A percentile compares a stretch with the other conserved stretches of the same genome.
phyloP scores from a whole-genome alignment of 2,329 filamentous ascomycete genomes.

The Madurella fahalii region DNA sequence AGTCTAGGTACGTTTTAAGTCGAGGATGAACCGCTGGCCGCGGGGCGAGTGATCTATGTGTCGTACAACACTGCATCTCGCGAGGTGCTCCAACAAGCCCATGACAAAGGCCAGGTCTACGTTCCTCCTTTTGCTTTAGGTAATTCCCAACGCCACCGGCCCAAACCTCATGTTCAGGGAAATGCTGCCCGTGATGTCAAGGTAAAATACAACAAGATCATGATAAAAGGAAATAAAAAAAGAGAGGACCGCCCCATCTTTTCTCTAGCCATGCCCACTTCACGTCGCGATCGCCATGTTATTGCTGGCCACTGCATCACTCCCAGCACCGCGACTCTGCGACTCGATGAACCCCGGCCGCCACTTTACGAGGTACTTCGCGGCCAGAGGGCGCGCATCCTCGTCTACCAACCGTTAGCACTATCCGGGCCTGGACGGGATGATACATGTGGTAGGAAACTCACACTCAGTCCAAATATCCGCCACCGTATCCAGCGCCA shows the following conservation, averaged over 20 bases:
- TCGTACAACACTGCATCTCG: too few species aligned
- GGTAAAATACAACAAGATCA: not conserved
- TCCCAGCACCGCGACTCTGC: constrained; percentile 23
- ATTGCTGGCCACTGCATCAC: constrained; percentile 18
- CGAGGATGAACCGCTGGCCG: too few species aligned
- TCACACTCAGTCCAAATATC: constrained; percentile 64
- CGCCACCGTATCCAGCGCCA: constrained; percentile 61
- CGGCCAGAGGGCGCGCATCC: constrained; percentile 58
- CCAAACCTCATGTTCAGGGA: not conserved
- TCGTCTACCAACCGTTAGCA: constrained; percentile 42
- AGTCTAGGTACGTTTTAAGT: too few species aligned
- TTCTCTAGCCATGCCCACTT: not conserved
- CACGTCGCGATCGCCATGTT: constrained; percentile 14
- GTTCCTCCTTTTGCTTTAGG: not conserved
- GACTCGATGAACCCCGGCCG: constrained; percentile 50
- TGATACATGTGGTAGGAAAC: constrained; percentile 28
- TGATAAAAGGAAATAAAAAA: too few species aligned
- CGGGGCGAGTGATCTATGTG: too few species aligned
- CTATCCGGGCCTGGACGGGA: too few species aligned
- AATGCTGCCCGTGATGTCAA: not conserved
- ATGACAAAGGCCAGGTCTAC: too few species aligned
- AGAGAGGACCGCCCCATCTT: too few species aligned
- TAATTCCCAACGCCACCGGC: not conserved
- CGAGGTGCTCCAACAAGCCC: too few species aligned
- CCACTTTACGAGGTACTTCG: constrained; percentile 59